These are phyloP conservation scores for Russula abietina DNA, from an alignment of 768 basidiomycete genomes.

Conservation along the genomic window DNA sequence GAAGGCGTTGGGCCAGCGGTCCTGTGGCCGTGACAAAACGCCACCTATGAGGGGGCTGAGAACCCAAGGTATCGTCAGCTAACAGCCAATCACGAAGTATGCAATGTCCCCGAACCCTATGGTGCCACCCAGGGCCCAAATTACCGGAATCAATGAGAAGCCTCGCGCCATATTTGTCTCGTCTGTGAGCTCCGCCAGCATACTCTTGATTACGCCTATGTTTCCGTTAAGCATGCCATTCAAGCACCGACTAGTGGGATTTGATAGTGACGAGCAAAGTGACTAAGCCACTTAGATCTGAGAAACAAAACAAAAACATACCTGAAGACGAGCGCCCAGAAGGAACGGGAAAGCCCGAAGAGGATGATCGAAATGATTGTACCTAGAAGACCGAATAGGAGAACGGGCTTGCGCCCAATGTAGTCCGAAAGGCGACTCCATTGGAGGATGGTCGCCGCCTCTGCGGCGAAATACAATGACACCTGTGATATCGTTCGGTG, in stretches of 20 bases:
- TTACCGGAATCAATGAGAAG: constrained; percentile 34
- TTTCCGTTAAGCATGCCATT: constrained; percentile 19
- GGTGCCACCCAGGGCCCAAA: constrained; percentile 17
- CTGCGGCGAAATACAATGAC: constrained; percentile 44
- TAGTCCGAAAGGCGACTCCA: constrained; percentile 44
- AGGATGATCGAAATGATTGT: constrained; percentile 31
- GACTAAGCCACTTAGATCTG: neutral
- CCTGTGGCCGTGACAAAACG: constrained; percentile 27
- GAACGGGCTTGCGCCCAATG: constrained; percentile 44
- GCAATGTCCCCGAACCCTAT: constrained; percentile 6
- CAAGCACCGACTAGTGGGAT: constrained; percentile 7
- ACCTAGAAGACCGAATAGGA: constrained; percentile 36
- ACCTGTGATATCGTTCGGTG: constrained; percentile 30
- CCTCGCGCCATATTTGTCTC: constrained; percentile 47
- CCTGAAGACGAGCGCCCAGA: constrained; percentile 30
- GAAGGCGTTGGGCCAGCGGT: constrained; percentile 24
- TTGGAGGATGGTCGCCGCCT: constrained; percentile 41
- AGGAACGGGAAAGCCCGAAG: constrained; percentile 37
- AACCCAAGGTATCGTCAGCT: neutral
- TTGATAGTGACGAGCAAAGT: neutral
- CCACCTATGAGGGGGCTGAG: constrained; percentile 26
- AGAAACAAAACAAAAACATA: neutral
- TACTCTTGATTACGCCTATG: constrained; percentile 62
- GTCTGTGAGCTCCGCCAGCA: constrained; percentile 62
- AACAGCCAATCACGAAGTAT: neutral